Conservation (phyloP, 1,139 yeast genomes). For the Sugiyamaella sp. region DNA sequence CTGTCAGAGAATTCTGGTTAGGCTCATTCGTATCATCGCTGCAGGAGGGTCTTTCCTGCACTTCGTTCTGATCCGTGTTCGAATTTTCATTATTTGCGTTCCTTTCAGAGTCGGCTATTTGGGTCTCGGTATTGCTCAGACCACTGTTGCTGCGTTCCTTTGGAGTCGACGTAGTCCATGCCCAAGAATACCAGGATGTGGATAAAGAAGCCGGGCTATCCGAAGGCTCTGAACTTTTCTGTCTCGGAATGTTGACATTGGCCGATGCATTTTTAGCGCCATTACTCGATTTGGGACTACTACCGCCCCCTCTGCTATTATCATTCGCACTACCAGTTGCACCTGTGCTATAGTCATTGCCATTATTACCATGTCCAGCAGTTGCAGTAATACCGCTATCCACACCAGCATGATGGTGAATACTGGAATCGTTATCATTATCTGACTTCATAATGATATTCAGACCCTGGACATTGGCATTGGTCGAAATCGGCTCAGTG, state of each 20-base stretch:
- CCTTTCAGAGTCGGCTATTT: not conserved
- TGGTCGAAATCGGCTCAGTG: not conserved
- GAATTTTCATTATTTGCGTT: not conserved
- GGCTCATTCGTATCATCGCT: not conserved
- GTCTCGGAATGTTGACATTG: not conserved
- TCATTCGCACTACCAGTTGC: too few species aligned
- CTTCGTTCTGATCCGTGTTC: not conserved
- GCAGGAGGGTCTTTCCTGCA: not conserved
- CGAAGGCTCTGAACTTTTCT: not conserved
- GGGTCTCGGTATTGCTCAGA: not conserved
- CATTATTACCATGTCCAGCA: not conserved
- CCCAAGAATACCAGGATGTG: conserved; percentile 20
- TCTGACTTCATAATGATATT: not conserved
- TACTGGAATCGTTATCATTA: not conserved
- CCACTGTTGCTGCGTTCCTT: not conserved
- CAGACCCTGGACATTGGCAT: not conserved
- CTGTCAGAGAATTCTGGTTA: not conserved
- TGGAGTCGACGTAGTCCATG: conserved; percentile 16
- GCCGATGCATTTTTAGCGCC: too few species aligned
- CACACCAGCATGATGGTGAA: too few species aligned
- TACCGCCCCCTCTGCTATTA: too few species aligned
- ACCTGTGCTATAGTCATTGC: too few species aligned
- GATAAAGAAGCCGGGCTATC: conserved; percentile 2
- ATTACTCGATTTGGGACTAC: too few species aligned
- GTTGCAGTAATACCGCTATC: not conserved